Evolutionary conservation across 176 grass and related monocot species (phyloP), one percentile per base, ranked within the genome.

Genomic region (Raddia guianensis): DNA sequence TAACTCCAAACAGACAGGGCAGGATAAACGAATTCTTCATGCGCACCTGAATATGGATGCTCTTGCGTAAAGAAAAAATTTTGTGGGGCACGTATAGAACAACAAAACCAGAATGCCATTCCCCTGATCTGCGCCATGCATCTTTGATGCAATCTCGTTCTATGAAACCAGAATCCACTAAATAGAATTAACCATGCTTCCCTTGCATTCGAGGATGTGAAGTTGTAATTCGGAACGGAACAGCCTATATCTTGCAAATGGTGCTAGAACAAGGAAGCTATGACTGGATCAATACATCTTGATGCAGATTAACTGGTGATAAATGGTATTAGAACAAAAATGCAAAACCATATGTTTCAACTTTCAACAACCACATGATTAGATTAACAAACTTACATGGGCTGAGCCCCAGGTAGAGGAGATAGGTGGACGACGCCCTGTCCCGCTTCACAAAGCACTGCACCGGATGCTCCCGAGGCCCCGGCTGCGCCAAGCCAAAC

Each of bases 391-490:
- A 76, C 88, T 93, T 84, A 99, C 97, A 99, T 69, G 97, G 97
- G 51, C 89, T 99, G 70, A 95, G 87, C 40, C 97, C 97, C 54
- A 99, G 78, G 84, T 91, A 96, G 63, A 99, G 91, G 18, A 90
- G 81, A 87, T 93, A 99, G 40, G 97, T 96, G 62, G 97, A 96
- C 34, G 90, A 87, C 6, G 90, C 86, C 78, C 93, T 81, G 49
- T 95, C 93, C 93, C 97, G 90, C 80, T 73, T 90, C 45, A 99
- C 90, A 66, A 95, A 99, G 60, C 97, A 99, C 87, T 93, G 93
- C 67, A 99, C 87, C n/a, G 97, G 93, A 73, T 67, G 73, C 15
- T 95, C 90, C 14, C 86, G 86, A 76, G 93, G 84, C 40, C 90
- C 97, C 4, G 97, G 93, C 92, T 98, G 84, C 49, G 33, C 8